Percentiles rank a stretch among this genome's conserved stretches.
Conservation (phyloP, 306 rosid species). For the Vigna nakashimae region DNA sequence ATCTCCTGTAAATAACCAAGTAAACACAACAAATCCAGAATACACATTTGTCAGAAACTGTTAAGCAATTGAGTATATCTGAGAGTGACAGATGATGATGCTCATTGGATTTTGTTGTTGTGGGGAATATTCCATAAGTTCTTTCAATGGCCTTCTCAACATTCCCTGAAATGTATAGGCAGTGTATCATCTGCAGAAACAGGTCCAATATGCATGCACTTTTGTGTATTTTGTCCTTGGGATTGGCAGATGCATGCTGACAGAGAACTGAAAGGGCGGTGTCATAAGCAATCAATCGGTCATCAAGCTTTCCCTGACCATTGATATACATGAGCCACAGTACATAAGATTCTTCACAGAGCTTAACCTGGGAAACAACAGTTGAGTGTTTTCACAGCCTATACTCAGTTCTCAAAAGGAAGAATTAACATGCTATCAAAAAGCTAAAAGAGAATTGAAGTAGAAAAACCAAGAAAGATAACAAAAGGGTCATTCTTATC, state of each 20-base stretch:
- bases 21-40: constrained; percentile 93
- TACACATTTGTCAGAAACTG: constrained; percentile 87
- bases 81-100: constrained; percentile 57
- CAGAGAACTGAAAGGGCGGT: constrained; percentile 75
- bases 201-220: constrained; percentile 92
- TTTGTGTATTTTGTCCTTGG: constrained; percentile 52
- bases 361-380: constrained; percentile 74
- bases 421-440: constrained; percentile 31
- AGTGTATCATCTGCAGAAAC: constrained; percentile 86
- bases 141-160: constrained; percentile 74
- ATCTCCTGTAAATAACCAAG: constrained; percentile 90
- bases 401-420: constrained; percentile 45
- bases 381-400: constrained; percentile 57
- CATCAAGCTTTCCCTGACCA: constrained; percentile 73
- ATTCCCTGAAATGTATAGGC: constrained; percentile 89
- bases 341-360: constrained; percentile 73
- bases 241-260: constrained; percentile 54
- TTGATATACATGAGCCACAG: constrained; percentile 95
- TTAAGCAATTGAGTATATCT: constrained; percentile 75
- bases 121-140: constrained; percentile 59
- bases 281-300: constrained; percentile 71
- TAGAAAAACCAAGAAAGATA: constrained; percentile 4
- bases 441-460: constrained; percentile 4
- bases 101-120: constrained; percentile 55
- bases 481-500: constrained; percentile 26